Base-by-base conservation (phyloP, 441 rosid genomes). In the Viola pubescens region DNA sequence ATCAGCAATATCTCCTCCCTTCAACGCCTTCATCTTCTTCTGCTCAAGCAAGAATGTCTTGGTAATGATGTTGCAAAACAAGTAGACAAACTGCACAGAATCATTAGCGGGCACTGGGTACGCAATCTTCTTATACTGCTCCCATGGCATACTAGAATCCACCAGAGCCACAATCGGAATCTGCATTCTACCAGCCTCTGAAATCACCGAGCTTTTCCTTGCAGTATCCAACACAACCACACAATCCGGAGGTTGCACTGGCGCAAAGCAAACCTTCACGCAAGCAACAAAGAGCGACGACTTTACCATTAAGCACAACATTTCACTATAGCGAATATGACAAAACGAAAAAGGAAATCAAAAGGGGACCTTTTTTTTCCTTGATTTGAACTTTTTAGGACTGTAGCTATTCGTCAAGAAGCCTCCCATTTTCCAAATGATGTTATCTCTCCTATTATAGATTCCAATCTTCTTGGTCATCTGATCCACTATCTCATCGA, bases 21-120 rank as follows among this genome's bases (percentile, higher is more conserved):
- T 56, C 54, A 48, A 59, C 34, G 48, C 69, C 59, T 64, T 63
- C 78, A 60, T 54, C 69, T 76, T 84, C 87, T 79, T 82, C 81
- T 82, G 81, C 82, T 94, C 97, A 4, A 75, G 74, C 73, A 87
- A 77, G 58, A 90, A 75, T 14, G 91, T 81, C 74, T 90, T 94
- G 0, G 99, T 90, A 40, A 94, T 90, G 79, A 94, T 77, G 73
- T 94, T 94, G 62, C 97, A 90, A 58, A 90, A 84, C 83, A 94
- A 77, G 72, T 90, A 94, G 44, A 94, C 97, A 62, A 94, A 94
- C 82, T 94, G 83, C 9, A 82, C 95, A 0, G 99, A 88, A 51
- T 94, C 95, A 72, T 88, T 88, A 16, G 90, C 97, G 0, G 99
- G 99, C 50, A 94, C 79, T 0, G 99, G 99, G 64, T 94, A 94